Evolutionary conservation across 768 basidiomycete genomes (phyloP), one percentile per base, ranked within the genome.

Genomic region (Suillus spraguei): DNA sequence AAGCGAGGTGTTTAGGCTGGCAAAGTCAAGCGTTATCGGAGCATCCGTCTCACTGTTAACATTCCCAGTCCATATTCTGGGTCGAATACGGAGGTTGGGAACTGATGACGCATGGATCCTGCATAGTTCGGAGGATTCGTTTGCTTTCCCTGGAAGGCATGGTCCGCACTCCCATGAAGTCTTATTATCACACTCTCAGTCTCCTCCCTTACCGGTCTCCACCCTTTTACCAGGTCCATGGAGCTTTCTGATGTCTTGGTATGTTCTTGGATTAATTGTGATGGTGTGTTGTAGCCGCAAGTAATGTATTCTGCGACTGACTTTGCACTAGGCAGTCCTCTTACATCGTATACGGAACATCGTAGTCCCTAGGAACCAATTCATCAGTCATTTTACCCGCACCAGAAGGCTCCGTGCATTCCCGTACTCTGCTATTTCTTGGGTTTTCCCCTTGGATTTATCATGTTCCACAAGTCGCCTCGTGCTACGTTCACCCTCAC

Each of bases 311-410:
- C 49, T 55, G 13, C 35, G 16, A 46, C 16, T 20, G 36, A 41
- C 61, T 22, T 42, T 32, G 20, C 28, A 10, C 64, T 67, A 91
- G 90, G 88, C 85, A 14, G 75, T 93, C 55, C 70, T 92, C 35
- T 74, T 92, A 63, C 89, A 92, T 67, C 83, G 91, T 35, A 89
- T 93, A 63, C 91, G 92, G 68, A 87, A 92, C 71, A 84, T 91
- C 49, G 86, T 92, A 52, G 85, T 90, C 0, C 91, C 88, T 41
- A 83, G 84, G 3, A 74, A 74, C 24, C 66, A 66, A 24, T 67
- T 67, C 36, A 52, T 38, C 2, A 36, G 52, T 49, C 67, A 59
- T n/a, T 24, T 67, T 9, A 10, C 60, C 63, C 72, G 71, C 44
- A 74, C 74, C 44, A 69, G 68, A 59, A 66, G 64, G 60, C 74